phyloP scores from a whole-genome alignment of 2,329 filamentous ascomycete species.

The Epichloe aotearoae region DNA sequence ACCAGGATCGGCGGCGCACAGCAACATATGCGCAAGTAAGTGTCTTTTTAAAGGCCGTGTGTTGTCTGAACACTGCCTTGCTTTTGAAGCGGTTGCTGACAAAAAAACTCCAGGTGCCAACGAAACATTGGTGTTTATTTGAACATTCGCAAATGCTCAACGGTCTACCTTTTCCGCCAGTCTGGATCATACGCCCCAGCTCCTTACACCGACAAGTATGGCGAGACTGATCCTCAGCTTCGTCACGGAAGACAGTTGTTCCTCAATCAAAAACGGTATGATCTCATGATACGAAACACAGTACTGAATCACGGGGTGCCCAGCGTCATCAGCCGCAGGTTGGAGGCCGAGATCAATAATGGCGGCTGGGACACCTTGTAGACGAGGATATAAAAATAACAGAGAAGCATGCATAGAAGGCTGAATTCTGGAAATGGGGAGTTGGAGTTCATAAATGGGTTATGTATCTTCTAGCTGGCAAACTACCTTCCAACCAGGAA shows the following conservation, averaged over 20 bases:
- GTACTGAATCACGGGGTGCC: constrained; percentile 83
- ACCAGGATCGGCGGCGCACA: constrained; percentile 66
- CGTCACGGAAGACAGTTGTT: constrained; percentile 80
- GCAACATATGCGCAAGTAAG: constrained; percentile 77
- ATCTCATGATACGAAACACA: constrained; percentile 69
- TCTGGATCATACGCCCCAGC: constrained; percentile 78
- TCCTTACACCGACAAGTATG: constrained; percentile 91
- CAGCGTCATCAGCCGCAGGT: constrained; percentile 73
- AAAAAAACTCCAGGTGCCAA: constrained; percentile 51
- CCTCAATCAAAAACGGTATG: constrained; percentile 87
- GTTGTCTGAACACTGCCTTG: too few relatives aligned
- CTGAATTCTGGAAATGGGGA: constrained; percentile 5
- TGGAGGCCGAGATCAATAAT: constrained; percentile 93
- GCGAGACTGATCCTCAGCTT: constrained; percentile 86
- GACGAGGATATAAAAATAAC: background rate
- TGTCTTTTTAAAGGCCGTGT: constrained; percentile 10
- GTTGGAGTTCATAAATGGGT: background rate
- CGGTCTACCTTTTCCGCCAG: constrained; percentile 70
- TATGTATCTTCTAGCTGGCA: background rate
- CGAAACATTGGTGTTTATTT: constrained; percentile 86
- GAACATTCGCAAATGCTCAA: constrained; percentile 90
- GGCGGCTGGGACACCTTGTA: constrained; percentile 80
- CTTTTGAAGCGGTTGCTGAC: background rate
- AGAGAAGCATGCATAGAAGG: background rate
- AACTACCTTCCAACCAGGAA: background rate